A percentile compares a stretch with the other conserved stretches of the same genome.
Conservation (phyloP, 2,329 filamentous ascomycete species). For the Trichophyton schoenleinii region DNA sequence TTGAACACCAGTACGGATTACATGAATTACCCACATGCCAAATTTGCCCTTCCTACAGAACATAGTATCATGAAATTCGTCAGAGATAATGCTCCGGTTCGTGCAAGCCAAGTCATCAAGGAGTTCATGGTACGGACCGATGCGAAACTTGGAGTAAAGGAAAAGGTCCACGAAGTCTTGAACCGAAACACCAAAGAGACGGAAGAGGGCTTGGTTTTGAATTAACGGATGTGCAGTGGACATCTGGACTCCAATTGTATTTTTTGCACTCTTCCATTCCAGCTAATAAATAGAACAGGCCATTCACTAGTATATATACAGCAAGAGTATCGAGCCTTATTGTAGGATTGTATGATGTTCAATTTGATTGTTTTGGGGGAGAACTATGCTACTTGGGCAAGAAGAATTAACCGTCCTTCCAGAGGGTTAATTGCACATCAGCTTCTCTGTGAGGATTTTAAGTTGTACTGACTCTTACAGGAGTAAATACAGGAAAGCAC, state of each 20-base stretch:
- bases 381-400: no score
- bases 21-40: conserved; percentile 56
- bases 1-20: conserved; percentile 50
- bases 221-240: not conserved
- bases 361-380: no score
- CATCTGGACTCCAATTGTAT: not conserved
- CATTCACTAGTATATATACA: not conserved
- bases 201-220: conserved; percentile 23
- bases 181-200: conserved; percentile 46
- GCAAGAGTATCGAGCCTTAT: no score
- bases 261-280: not conserved
- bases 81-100: conserved; percentile 32
- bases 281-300: not conserved
- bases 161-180: conserved; percentile 58
- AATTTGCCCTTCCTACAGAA: conserved; percentile 63
- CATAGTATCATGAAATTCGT: conserved; percentile 36
- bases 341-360: no score
- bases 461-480: no score
- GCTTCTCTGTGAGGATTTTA: no score
- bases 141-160: conserved; percentile 55
- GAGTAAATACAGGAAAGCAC: no score
- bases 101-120: conserved; percentile 45
- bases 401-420: no score
- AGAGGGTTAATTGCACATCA: no score
- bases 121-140: conserved; percentile 49